Evolutionary conservation across 345 rosid species (phyloP).

Genomic region (Bretschneidera sinensis): DNA sequence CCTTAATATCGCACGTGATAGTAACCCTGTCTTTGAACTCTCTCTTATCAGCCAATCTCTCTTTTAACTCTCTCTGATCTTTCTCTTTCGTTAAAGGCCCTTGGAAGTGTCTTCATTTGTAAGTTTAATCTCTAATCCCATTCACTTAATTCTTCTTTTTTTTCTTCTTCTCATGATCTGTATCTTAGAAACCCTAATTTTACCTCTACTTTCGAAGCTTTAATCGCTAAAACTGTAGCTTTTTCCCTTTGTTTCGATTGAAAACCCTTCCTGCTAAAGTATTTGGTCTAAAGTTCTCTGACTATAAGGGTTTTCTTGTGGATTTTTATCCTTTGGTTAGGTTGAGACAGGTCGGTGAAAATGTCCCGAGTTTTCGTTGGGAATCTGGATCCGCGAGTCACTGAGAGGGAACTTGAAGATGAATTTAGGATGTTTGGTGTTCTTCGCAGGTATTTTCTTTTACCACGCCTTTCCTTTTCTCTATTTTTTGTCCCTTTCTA

Average conservation of each 20-base stretch:
- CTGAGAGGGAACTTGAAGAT: slow-evolving; percentile 75
- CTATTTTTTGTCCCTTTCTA: not conserved
- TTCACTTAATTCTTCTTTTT: not conserved
- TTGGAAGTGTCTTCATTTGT: not conserved
- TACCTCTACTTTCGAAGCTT: not conserved
- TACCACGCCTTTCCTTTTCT: not conserved
- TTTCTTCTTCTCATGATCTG: not conserved
- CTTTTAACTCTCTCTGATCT: not conserved
- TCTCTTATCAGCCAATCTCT: too few relatives aligned
- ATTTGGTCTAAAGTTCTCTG: not conserved
- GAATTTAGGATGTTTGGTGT: slow-evolving; percentile 69
- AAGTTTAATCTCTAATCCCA: not conserved
- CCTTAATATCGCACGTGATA: too few relatives aligned
- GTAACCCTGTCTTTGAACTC: too few relatives aligned
- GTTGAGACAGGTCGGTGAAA: slow-evolving; percentile 19
- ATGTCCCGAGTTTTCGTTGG: slow-evolving; percentile 82
- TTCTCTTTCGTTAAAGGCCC: not conserved
- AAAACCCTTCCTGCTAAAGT: not conserved
- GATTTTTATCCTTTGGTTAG: not conserved
- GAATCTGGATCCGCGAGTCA: slow-evolving; percentile 58
- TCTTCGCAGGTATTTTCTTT: slow-evolving; percentile 45
- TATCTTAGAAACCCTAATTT: not conserved
- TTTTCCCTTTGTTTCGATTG: not conserved
- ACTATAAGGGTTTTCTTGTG: not conserved
- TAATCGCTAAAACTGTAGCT: not conserved